Conservation (phyloP, 2,329 filamentous ascomycete genomes). For the Cladosporium velox region DNA sequence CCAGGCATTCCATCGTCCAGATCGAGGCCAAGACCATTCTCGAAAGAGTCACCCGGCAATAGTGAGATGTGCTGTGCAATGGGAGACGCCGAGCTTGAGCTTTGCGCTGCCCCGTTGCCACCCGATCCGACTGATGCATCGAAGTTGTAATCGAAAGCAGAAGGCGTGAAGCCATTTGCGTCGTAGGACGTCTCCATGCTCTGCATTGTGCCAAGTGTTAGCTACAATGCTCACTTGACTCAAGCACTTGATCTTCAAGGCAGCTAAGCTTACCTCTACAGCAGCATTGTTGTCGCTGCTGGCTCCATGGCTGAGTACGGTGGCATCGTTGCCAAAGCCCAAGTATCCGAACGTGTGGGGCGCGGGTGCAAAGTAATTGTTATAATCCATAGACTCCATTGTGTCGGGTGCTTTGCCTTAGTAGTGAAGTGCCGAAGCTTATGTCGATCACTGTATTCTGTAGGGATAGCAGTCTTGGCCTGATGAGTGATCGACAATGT, state of each 20-base stretch:
- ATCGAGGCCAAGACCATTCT: constrained; percentile 46
- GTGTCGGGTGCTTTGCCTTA: not conserved
- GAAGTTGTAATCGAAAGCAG: constrained; percentile 28
- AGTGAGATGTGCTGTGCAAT: constrained; percentile 29
- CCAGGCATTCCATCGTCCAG: constrained; percentile 35
- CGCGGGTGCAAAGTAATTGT: constrained; percentile 51
- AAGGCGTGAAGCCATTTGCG: constrained; percentile 26
- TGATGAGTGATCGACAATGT: not conserved
- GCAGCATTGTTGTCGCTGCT: constrained; percentile 43
- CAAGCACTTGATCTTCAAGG: not conserved
- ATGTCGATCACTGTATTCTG: not conserved
- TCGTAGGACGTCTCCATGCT: constrained; percentile 32
- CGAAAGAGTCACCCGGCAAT: constrained; percentile 42
- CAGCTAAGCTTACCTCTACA: constrained; percentile 34
- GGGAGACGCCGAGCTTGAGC: constrained; percentile 32
- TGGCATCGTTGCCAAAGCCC: constrained; percentile 28
- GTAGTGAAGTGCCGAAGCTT: not conserved
- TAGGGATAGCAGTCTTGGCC: not conserved
- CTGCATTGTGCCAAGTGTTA: constrained; percentile 22
- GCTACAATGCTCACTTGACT: not conserved
- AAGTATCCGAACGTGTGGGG: constrained; percentile 53
- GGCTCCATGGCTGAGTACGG: constrained; percentile 47
- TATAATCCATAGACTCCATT: constrained; percentile 57
- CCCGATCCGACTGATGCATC: constrained; percentile 24
- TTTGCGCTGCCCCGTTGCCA: constrained; percentile 24